Conservation (phyloP, 2,329 filamentous ascomycete genomes). For the Shiraia sp. region DNA sequence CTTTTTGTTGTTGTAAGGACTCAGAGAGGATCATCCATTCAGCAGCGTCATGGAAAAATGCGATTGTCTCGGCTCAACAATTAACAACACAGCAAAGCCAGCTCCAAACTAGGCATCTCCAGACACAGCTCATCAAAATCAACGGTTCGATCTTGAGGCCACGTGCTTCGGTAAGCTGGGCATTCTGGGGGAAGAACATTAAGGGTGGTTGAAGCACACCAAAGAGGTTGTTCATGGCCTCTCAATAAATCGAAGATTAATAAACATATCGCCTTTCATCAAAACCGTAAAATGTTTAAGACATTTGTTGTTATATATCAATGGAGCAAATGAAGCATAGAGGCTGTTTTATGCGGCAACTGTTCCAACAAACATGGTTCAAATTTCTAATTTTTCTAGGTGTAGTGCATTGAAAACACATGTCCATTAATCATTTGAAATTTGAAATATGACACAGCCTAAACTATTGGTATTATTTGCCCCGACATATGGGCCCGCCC, state of each 20-base stretch:
- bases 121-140: constrained; percentile 45
- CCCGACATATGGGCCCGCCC: constrained; percentile 49
- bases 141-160: constrained; percentile 31
- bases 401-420: too few species aligned
- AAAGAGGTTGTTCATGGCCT: constrained; percentile 16
- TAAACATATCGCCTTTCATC: constrained; percentile 49
- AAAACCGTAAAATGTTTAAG: constrained; percentile 52
- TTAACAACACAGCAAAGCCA: constrained; percentile 33
- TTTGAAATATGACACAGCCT: constrained; percentile 49
- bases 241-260: constrained; percentile 42
- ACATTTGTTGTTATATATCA: constrained; percentile 31
- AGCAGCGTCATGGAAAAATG: constrained; percentile 27
- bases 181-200: constrained; percentile 26
- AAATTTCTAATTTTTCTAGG: constrained; percentile 43
- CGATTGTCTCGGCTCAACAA: constrained; percentile 34
- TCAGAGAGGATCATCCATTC: constrained; percentile 32
- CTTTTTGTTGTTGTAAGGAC: constrained; percentile 27
- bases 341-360: constrained; percentile 43
- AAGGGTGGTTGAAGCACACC: constrained; percentile 26
- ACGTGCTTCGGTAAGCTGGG: constrained; percentile 25
- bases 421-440: constrained; percentile 49
- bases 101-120: constrained; percentile 47
- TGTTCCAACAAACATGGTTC: constrained; percentile 46
- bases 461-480: constrained; percentile 55
- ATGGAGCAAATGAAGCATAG: constrained; percentile 34